Conservation (phyloP, 164 flowering plant genomes). For the Macadamia integrifolia region DNA sequence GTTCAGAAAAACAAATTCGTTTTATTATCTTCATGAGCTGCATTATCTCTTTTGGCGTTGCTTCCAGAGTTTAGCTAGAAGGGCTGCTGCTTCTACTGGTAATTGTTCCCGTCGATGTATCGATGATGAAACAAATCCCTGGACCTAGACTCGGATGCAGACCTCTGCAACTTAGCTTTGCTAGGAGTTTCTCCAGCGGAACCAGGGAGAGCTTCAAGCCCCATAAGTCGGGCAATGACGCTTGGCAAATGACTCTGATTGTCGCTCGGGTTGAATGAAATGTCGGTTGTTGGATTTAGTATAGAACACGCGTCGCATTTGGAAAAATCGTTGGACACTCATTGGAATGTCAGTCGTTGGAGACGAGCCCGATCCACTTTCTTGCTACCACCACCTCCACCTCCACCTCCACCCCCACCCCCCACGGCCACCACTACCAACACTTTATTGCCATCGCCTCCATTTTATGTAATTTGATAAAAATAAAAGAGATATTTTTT, state of each 20-base stretch:
- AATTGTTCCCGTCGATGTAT: slow-evolving; percentile 30
- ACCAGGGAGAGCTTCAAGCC: slow-evolving; percentile 54
- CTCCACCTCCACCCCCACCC: no score
- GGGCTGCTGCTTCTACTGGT: slow-evolving; percentile 17
- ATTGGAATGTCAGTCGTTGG: no score
- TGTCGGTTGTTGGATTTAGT: no score
- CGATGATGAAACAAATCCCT: slow-evolving; percentile 42
- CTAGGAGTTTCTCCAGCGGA: slow-evolving; percentile 27
- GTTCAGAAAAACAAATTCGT: slow-evolving; percentile 4
- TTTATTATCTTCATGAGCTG: slow-evolving; percentile 9
- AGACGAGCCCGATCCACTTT: no score
- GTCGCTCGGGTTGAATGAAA: slow-evolving; percentile 12
- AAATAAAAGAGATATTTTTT: no score
- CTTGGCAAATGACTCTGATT: slow-evolving; percentile 58
- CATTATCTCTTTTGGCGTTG: slow-evolving; percentile 13
- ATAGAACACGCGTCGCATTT: no score
- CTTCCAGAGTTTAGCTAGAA: slow-evolving; percentile 9
- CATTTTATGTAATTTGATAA: no score
- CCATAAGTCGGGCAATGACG: slow-evolving; percentile 84
- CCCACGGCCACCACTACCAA: no score
- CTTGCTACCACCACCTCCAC: no score
- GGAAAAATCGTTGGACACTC: no score
- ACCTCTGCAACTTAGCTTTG: slow-evolving; percentile 68
- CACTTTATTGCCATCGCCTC: no score
- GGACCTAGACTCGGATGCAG: slow-evolving; percentile 82